Evolutionary conservation across 768 basidiomycete species (phyloP), one percentile per base, ranked within the genome.

Genomic region (Boletus pseudo-olivaceus): DNA sequence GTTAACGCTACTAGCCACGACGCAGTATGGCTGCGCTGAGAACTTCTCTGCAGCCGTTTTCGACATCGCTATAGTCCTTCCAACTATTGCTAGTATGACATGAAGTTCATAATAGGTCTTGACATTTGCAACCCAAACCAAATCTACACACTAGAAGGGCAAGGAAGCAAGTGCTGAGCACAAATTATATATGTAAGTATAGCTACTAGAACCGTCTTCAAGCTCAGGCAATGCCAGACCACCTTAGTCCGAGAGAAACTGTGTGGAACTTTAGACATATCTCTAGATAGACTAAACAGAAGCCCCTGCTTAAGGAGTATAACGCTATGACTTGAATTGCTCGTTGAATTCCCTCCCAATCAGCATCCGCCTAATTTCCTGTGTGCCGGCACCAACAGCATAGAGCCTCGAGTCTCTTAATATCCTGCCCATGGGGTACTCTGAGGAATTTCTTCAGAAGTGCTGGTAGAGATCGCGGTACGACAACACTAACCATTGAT

Each of bases 311-410:
- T 9, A 19, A 3, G 26, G 37, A 19, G 20, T 4, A 6, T 26
- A 20, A 7, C 9, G 5, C 48, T 60, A 70, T 44, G 63, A 62
- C 61, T 68, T 69, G 57, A 82, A 74, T 65, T 90, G 79, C 56
- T 86, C 77, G 66, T 95, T 97, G 73, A 97, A 94, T 67, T 93
- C 94, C 56, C 94, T 78, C 32, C 94, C 94, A 54, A 97, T 96
- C 54, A 96, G 73, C 93, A 95, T 95, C 54, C 94, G 79, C 60
- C 94, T 76, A 51, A 97, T 94, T 75, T 96, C 94, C 69, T 97
- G 95, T 23, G 94, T 94, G 17, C 95, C 95, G n/a, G 95, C 95
- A 27, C 95, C 95, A 54, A 98, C 93, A 26, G 90, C 85, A 68
- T 97, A 98, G 40, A 98, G 72, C 60, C 92, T 76, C 15, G 94